Conservation (phyloP, 2,329 filamentous ascomycete genomes). For the Phialophora chinensis region DNA sequence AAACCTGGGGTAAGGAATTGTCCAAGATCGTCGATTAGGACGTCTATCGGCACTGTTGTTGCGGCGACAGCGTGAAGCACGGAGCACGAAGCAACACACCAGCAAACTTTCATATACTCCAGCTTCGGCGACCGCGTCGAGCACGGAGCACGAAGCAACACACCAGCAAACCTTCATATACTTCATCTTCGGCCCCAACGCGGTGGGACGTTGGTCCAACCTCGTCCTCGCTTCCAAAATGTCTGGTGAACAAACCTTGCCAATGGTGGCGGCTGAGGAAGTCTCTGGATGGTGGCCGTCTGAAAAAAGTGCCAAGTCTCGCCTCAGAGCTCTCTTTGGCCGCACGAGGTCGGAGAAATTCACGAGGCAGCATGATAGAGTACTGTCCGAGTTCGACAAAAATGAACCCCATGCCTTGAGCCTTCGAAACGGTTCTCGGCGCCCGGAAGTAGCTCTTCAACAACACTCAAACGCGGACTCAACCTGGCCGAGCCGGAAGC, state of each 20-base stretch:
- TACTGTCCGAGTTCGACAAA: constrained; percentile 1
- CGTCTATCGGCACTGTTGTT: not conserved
- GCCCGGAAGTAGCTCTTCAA: not conserved
- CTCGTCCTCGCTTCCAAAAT: constrained; percentile 15
- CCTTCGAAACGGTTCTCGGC: not conserved
- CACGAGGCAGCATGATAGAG: constrained; percentile 13
- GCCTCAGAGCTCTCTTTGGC: constrained; percentile 31
- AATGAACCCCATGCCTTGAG: not conserved
- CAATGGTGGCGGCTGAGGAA: constrained; percentile 15
- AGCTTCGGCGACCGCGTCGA: not conserved
- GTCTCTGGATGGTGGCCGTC: constrained; percentile 35
- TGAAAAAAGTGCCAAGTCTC: constrained; percentile 32
- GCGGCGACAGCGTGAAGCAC: not conserved
- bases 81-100: not conserved
- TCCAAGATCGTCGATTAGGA: too few species aligned
- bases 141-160: not conserved
- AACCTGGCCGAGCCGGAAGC: constrained; percentile 22
- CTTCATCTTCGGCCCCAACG: not conserved
- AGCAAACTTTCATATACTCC: not conserved
- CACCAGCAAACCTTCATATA: not conserved
- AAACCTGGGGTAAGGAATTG: not conserved
- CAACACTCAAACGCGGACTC: constrained; percentile 18
- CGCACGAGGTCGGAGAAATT: constrained; percentile 30
- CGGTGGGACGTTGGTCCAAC: not conserved
- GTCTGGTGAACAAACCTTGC: constrained; percentile 15